A percentile compares a stretch with the other conserved stretches of the same genome.
These are phyloP conservation scores for Cajanus cajan DNA, from an alignment of 306 rosid genomes.

Conservation along the genomic window DNA sequence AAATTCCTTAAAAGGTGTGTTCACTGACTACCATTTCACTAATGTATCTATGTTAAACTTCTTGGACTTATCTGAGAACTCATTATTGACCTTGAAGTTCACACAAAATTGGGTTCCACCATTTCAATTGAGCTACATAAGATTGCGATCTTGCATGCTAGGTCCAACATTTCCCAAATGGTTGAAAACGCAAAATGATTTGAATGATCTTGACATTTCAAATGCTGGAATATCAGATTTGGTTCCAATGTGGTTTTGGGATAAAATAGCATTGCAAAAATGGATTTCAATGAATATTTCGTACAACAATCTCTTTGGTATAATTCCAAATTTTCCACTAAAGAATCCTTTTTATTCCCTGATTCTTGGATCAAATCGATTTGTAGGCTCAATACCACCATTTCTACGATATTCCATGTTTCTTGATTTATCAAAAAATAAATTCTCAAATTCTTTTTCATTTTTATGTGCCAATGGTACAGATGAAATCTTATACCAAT, in stretches of 20 bases:
- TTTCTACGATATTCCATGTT: neutral
- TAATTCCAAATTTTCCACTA: neutral
- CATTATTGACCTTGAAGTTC: neutral
- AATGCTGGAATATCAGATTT: neutral
- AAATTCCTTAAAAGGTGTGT: conserved; percentile 10
- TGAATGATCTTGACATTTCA: accelerated
- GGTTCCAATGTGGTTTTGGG: conserved; percentile 25
- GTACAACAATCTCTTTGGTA: neutral
- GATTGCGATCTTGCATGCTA: neutral
- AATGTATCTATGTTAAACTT: neutral
- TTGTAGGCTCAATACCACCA: conserved; percentile 15
- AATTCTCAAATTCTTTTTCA: neutral
- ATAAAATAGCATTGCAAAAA: accelerated
- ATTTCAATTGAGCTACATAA: neutral
- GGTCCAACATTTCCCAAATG: conserved; percentile 27
- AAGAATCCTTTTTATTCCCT: neutral
- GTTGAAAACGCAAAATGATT: neutral
- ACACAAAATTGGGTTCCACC: neutral
- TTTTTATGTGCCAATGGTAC: neutral
- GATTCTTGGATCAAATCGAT: neutral
- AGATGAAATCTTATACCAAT: accelerated
- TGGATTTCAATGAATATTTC: neutral
- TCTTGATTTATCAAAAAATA: neutral
- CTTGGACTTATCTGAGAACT: neutral
- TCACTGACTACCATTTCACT: conserved; percentile 3